Base-by-base conservation (phyloP, 1,139 yeast species). In the Magnusiomyces tetraspermus region DNA sequence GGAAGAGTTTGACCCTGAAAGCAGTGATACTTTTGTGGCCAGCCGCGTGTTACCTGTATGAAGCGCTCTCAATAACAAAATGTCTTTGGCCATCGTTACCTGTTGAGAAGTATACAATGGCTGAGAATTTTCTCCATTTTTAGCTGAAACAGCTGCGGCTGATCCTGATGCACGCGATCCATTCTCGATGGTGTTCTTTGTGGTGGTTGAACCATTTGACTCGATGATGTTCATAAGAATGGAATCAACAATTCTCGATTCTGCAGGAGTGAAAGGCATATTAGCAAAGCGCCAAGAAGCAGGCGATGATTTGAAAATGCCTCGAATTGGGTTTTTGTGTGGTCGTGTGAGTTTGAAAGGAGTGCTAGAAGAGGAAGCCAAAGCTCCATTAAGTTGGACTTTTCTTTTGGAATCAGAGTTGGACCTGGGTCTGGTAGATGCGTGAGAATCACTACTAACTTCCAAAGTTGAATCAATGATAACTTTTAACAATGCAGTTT, bases 211-310 rank as follows among this genome's bases (percentile, higher is more conserved):
- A 13, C 40, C 40, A 36, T n/a, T n/a, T n/a, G 40, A 36, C 17
- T 36, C 40, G 48, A 57, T 51, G 22, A 60, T 46, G 2, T 55
- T 57, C 28, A 51, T 22, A 31, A 62, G 51, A 22, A 56, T 53
- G 11, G 52, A 48, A 28, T 60, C 58, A n/a, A 62, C 49, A 28
- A 52, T 24, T 4, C 31, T 46, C 3, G 57, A 50, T 44, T 62
- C 66, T 4, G 48, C 26, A n/a, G 50, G 51, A 1, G 58, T 55
- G 1, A 62, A 49, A 1, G 64, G 62, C 38, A 60, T 46, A 48
- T 59, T 62, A 5, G 63, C 61, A 41, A 62, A 51, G 17, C 65
- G 53, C 60, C 61, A 60, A 19, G 52, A 46, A 8, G 46, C 19
- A 2, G 49, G 46, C 2, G 52, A 38, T n/a, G 45, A 19, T 37